These are phyloP conservation scores for Aegilops umbellulata DNA, from an alignment of 176 grass and related monocot species.

Conservation along the genomic window DNA sequence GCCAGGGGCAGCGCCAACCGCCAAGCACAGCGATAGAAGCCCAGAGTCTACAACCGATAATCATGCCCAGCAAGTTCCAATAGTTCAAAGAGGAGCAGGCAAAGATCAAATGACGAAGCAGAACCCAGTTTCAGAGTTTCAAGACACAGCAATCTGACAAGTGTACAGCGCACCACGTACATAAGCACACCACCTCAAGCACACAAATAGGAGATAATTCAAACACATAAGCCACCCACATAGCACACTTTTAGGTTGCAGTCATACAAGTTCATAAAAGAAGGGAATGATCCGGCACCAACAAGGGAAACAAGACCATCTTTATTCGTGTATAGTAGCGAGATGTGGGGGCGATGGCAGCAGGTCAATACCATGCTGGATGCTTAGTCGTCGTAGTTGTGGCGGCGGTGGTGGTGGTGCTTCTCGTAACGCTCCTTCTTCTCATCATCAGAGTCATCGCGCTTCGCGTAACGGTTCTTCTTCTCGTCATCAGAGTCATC, in stretches of 20 bases:
- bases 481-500: conserved; percentile 66
- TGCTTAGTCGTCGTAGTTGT: conserved; percentile 45
- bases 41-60: too few relatives aligned
- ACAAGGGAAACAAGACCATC: conserved; percentile 29
- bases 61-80: not conserved
- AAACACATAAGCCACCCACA: not conserved
- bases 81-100: not conserved
- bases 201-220: not conserved
- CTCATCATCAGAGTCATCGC: conserved; percentile 57
- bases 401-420: conserved; percentile 52
- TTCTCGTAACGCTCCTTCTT: conserved; percentile 49
- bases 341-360: not conserved
- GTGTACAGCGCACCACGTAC: not conserved
- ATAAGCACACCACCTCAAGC: not conserved
- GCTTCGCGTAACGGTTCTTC: conserved; percentile 46
- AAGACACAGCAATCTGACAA: not conserved
- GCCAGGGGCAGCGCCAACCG: too few relatives aligned
- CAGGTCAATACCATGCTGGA: not conserved
- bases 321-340: conserved; percentile 61
- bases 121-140: not conserved
- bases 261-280: not conserved
- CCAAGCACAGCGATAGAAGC: too few relatives aligned
- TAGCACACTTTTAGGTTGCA: not conserved
- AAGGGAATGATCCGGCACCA: not conserved
- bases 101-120: not conserved